These are phyloP conservation scores for Boletus vinaceobasis DNA, from an alignment of 768 basidiomycete genomes.

Conservation along the genomic window DNA sequence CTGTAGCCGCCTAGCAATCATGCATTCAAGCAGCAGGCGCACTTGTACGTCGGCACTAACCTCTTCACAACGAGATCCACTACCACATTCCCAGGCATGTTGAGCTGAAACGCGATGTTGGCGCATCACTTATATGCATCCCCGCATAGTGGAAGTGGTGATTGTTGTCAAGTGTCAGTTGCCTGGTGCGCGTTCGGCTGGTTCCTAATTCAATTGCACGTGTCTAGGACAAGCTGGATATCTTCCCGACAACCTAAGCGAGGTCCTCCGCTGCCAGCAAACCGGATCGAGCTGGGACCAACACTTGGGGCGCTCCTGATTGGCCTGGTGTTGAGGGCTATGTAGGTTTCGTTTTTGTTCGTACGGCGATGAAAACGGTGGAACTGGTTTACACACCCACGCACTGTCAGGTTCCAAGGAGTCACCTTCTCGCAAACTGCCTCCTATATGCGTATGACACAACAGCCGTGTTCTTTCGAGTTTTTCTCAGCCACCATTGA, in stretches of 20 bases:
- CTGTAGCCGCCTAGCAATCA: background rate
- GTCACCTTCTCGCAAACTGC: background rate
- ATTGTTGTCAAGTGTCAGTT: background rate
- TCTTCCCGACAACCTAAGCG: background rate
- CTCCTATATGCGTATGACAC: background rate
- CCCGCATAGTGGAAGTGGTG: background rate
- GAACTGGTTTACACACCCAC: background rate
- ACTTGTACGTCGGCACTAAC: too few species aligned
- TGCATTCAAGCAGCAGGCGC: background rate
- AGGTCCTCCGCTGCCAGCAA: background rate
- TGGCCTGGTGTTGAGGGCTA: background rate
- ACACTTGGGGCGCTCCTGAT: background rate
- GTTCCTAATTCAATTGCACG: background rate
- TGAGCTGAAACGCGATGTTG: background rate
- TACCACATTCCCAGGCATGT: background rate
- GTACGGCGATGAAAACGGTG: background rate
- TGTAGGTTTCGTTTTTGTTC: background rate
- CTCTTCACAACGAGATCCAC: background rate
- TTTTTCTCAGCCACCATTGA: background rate
- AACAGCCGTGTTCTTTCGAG: background rate
- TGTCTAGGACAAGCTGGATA: background rate
- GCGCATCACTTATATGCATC: background rate
- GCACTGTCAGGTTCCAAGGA: background rate
- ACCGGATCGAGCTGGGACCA: background rate
- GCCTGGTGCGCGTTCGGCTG: background rate